These are phyloP conservation scores for Zizania latifolia DNA, from an alignment of 176 grass and related monocot genomes.

Conservation along the genomic window DNA sequence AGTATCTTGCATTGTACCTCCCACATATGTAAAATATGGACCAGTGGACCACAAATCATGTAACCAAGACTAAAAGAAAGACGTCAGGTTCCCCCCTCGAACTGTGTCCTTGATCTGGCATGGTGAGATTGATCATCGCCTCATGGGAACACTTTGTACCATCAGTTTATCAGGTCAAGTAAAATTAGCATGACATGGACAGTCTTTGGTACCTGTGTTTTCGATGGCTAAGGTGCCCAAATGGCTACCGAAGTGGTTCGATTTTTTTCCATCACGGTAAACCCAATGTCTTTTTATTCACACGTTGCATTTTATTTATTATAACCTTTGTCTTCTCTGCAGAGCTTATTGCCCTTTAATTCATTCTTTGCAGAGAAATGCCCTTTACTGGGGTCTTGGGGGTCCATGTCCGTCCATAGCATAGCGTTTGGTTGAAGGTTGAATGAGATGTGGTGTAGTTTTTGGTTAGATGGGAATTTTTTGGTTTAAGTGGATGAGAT, in stretches of 20 bases:
- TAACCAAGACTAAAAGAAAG: background rate
- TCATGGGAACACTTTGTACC: background rate
- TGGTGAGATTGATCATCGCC: background rate
- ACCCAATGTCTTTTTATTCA: background rate
- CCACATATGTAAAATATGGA: slow-evolving; percentile 12
- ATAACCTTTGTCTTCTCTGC: background rate
- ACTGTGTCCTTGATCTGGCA: background rate
- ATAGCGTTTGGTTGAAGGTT: too few relatives aligned
- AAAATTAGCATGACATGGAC: background rate
- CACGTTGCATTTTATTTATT: background rate
- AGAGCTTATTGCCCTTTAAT: background rate
- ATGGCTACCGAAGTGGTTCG: background rate
- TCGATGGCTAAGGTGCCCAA: background rate
- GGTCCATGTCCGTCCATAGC: background rate
- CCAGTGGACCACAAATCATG: background rate
- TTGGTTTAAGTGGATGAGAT: too few relatives aligned
- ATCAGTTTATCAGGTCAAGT: background rate
- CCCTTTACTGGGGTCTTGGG: background rate
- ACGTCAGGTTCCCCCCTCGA: background rate
- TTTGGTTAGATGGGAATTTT: too few relatives aligned
- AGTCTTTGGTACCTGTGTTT: background rate
- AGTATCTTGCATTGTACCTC: slow-evolving; percentile 23
- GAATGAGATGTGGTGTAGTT: too few relatives aligned
- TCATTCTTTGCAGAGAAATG: background rate
- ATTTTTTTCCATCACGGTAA: background rate